A percentile compares a stretch with the other conserved stretches of the same genome.
These are phyloP conservation scores for Paraconiothyrium brasiliense DNA, from an alignment of 2,329 filamentous ascomycete genomes.

Conservation along the genomic window DNA sequence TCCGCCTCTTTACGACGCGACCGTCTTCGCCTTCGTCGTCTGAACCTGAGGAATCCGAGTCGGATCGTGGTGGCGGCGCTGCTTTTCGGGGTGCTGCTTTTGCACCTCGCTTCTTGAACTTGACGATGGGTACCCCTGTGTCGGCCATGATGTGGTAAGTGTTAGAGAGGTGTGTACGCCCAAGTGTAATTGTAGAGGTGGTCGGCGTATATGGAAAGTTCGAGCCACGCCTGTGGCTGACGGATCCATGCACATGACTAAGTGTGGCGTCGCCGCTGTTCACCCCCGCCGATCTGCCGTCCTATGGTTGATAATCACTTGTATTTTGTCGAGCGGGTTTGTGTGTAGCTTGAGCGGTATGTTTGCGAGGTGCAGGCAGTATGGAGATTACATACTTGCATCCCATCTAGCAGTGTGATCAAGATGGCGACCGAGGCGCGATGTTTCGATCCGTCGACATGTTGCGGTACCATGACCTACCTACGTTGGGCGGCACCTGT, in stretches of 20 bases:
- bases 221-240: conserved; percentile 23
- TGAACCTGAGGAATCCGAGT: conserved; percentile 71
- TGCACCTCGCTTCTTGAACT: conserved; percentile 87
- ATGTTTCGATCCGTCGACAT: background rate
- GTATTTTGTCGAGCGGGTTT: background rate
- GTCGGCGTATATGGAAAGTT: conserved; percentile 29
- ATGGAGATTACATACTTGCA: background rate
- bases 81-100: conserved; percentile 85
- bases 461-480: background rate
- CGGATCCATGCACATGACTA: conserved; percentile 6
- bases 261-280: conserved; percentile 2
- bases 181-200: background rate
- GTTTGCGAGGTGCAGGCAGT: background rate
- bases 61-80: conserved; percentile 71
- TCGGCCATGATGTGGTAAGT: conserved; percentile 20
- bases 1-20: conserved; percentile 80
- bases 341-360: background rate
- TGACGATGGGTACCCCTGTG: conserved; percentile 62
- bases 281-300: background rate
- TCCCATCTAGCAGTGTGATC: background rate
- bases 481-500: background rate
- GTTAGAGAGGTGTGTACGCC: conserved; percentile 6
- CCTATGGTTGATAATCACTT: background rate
- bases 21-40: conserved; percentile 75
- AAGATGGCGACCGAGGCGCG: background rate